Percentiles rank a stretch among this genome's conserved stretches.
These are phyloP conservation scores for Scheffersomyces quercinus DNA, from an alignment of 1,139 yeast species.

Conservation along the genomic window DNA sequence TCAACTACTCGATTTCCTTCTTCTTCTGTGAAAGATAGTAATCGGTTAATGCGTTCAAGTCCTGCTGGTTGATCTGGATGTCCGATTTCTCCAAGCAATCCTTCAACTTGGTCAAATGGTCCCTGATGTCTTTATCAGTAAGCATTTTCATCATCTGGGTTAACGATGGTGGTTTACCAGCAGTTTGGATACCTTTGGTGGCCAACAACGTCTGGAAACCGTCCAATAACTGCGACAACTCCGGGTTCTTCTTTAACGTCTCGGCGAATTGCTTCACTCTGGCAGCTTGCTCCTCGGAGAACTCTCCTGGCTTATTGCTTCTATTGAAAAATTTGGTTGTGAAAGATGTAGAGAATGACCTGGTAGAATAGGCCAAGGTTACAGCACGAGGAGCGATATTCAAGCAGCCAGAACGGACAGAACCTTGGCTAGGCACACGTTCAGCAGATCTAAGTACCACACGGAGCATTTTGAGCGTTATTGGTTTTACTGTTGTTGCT, in stretches of 20 bases:
- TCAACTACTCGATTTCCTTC: conserved; percentile 9
- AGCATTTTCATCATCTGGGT: conserved; percentile 39
- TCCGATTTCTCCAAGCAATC: conserved; percentile 33
- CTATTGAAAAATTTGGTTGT: not conserved
- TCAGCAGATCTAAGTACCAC: too few species aligned
- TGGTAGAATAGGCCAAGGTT: not conserved
- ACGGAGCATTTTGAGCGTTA: too few species aligned
- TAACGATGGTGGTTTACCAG: conserved; percentile 35
- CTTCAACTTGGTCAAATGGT: conserved; percentile 29
- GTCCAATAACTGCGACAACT: conserved; percentile 25
- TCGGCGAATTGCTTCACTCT: conserved; percentile 14
- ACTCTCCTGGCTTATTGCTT: not conserved
- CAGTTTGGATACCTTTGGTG: conserved; percentile 34
- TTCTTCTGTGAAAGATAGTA: conserved; percentile 11
- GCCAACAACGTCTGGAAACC: conserved; percentile 35
- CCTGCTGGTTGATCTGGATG: conserved; percentile 33
- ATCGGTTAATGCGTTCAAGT: conserved; percentile 31
- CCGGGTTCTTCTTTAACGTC: conserved; percentile 22
- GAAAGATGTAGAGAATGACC: not conserved
- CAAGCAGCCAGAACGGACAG: too few species aligned
- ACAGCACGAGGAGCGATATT: not conserved
- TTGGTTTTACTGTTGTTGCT: too few species aligned
- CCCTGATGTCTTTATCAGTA: conserved; percentile 39
- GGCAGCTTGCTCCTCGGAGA: conserved; percentile 11
- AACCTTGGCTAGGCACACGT: too few species aligned